Base-by-base conservation (phyloP, 1,284 basidiomycete genomes). In the Mycosarcoma mackinlayi region DNA sequence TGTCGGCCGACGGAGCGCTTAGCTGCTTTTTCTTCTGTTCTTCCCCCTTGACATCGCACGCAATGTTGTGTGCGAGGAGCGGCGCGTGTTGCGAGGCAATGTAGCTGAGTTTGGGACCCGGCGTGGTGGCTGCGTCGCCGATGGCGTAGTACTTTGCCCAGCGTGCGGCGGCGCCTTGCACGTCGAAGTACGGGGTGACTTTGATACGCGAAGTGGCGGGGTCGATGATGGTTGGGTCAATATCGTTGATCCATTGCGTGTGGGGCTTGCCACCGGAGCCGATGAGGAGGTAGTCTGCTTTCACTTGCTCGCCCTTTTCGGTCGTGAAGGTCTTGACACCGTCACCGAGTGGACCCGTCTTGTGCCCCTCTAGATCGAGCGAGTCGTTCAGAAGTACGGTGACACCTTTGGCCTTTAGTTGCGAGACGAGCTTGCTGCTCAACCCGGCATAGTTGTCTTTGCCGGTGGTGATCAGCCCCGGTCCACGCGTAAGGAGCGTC, bases 201-300 rank as follows among this genome's bases (percentile, higher is more conserved):
- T 67, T 71, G 70, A 85, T 75, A 40, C 80, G 65, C 10, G 58
- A 58, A 30, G 62, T 52, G 6, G 54, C 31, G 3, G 50, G 11
- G 44, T 80, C 60, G 25, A 84, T 24, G n/a, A 84, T 39, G 13
- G 52, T 21, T 0, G 78, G 42, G 66, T 85, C 82, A 41, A 65
- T 75, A 1, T 67, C 49, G 9, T 59, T 37, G 13, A 85, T 73
- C 45, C 86, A 60, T 5, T 42, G 44, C 1, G 83, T 78, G 61
- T 85, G 84, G n/a, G 84, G 81, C 25, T 63, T 73, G 71, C 84
- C 84, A 13, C 85, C 85, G 14, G 78, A 77, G 9, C 83, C 81
- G 46, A 84, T 37, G 47, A 85, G 81, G 33, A 86, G 73, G 64
- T 78, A 86, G 71, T 86, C 85, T 51, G 84, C 81, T 57, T 55